Percentiles rank a stretch among this genome's conserved stretches.
Conservation (phyloP, 148 eudicot species). For the Diospyros kaki region DNA sequence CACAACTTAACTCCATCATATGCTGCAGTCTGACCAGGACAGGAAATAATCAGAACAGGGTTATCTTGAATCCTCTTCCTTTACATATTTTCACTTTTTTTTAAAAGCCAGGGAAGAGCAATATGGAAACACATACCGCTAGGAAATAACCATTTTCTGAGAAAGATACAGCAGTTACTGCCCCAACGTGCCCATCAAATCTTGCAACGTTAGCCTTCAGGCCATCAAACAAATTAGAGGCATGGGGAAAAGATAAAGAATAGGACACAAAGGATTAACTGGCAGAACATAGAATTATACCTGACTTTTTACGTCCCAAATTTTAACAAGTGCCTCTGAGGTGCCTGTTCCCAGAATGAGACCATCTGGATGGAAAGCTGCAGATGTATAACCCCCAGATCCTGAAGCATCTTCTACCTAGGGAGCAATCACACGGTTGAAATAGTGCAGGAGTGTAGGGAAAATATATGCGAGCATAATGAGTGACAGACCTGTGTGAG, state of each 20-base stretch:
- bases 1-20: slow-evolving; percentile 94
- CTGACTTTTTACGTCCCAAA: slow-evolving; percentile 99
- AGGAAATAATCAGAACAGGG: slow-evolving; percentile 8
- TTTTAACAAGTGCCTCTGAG: slow-evolving; percentile 70
- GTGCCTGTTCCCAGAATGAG: slow-evolving; percentile 98
- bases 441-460: slow-evolving; percentile 1
- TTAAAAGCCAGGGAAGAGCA: neutral
- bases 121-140: slow-evolving; percentile 48
- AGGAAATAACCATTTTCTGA: slow-evolving; percentile 98
- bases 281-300: slow-evolving; percentile 27
- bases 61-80: neutral
- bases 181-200: slow-evolving; percentile 85
- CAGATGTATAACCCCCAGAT: slow-evolving; percentile 91
- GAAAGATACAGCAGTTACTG: slow-evolving; percentile 86
- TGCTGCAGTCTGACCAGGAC: slow-evolving; percentile 74
- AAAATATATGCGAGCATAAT: slow-evolving; percentile 10
- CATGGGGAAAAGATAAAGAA: neutral
- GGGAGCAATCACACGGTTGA: slow-evolving; percentile 1
- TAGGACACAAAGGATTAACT: neutral
- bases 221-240: slow-evolving; percentile 8
- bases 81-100: neutral
- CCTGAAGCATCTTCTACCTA: slow-evolving; percentile 72
- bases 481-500: slow-evolving; percentile 66
- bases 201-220: slow-evolving; percentile 76
- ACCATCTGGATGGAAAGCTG: slow-evolving; percentile 97